phyloP scores from a whole-genome alignment of 2,329 filamentous ascomycete genomes.

The Neurospora crassa region DNA sequence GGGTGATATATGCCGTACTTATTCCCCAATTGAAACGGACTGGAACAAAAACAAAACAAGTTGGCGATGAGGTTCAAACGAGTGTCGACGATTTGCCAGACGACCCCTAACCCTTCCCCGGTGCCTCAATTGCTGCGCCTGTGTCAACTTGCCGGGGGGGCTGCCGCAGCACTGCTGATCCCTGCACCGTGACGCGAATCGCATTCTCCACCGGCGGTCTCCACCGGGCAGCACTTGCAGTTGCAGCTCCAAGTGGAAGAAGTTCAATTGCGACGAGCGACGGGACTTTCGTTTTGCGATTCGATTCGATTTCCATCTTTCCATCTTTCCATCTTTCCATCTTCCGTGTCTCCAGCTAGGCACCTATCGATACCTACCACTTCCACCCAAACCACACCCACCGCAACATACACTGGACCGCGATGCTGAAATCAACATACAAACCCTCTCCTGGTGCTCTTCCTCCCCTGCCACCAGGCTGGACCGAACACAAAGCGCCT shows the following conservation, averaged over 20 bases:
- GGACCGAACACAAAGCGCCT: slow-evolving; percentile 90
- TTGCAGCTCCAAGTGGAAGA: neutral
- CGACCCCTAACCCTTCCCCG: neutral
- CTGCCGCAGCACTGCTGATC: neutral
- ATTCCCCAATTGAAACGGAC: neutral
- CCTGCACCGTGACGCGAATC: neutral
- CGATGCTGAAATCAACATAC: slow-evolving; percentile 73
- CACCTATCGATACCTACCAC: neutral
- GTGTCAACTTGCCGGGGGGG: neutral
- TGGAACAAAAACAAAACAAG: neutral
- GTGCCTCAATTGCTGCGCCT: neutral
- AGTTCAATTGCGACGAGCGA: neutral
- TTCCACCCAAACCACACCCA: neutral
- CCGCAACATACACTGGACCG: neutral
- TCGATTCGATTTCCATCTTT: neutral
- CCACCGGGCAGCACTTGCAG: neutral
- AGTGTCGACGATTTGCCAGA: neutral
- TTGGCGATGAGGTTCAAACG: neutral
- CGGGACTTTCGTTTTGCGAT: neutral
- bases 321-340: neutral
- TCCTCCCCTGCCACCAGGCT: slow-evolving; percentile 64
- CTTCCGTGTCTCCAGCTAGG: neutral
- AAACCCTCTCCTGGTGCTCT: slow-evolving; percentile 40
- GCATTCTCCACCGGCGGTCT: neutral
- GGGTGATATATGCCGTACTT: neutral